Conservation (phyloP, 805 yeast genomes). For the Candida ovalis region DNA sequence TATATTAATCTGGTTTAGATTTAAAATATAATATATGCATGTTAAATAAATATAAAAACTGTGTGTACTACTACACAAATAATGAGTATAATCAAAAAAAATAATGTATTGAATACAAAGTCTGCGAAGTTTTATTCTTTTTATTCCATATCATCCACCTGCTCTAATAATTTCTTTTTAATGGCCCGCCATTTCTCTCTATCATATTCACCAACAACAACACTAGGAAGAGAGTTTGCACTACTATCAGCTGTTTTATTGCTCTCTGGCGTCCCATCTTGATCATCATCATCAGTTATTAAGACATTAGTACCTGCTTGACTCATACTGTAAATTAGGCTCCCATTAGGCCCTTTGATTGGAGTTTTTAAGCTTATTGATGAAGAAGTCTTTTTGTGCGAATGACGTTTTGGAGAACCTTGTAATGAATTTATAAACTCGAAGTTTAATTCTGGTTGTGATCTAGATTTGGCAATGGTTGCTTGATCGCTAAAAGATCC, state of each 20-base stretch:
- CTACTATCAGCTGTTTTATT: conserved; percentile 17
- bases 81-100: background rate
- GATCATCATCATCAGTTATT: background rate
- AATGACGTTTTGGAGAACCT: conserved; percentile 23
- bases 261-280: conserved; percentile 17
- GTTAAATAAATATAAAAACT: background rate
- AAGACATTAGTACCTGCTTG: background rate
- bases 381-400: conserved; percentile 17
- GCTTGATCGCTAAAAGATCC: background rate
- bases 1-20: too few species aligned
- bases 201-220: conserved; percentile 61
- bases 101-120: background rate
- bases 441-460: conserved; percentile 25
- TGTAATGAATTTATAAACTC: conserved; percentile 25
- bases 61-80: background rate
- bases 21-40: too few species aligned
- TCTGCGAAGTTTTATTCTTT: background rate
- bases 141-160: background rate
- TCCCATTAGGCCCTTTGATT: background rate
- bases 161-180: conserved; percentile 24
- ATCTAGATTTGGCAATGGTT: conserved; percentile 13
- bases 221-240: conserved; percentile 47
- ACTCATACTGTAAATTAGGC: background rate
- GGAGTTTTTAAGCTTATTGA: conserved; percentile 18
- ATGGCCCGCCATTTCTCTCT: conserved; percentile 62